Conservation (phyloP, 2,329 filamentous ascomycete species). For the Apiospora aurea region DNA sequence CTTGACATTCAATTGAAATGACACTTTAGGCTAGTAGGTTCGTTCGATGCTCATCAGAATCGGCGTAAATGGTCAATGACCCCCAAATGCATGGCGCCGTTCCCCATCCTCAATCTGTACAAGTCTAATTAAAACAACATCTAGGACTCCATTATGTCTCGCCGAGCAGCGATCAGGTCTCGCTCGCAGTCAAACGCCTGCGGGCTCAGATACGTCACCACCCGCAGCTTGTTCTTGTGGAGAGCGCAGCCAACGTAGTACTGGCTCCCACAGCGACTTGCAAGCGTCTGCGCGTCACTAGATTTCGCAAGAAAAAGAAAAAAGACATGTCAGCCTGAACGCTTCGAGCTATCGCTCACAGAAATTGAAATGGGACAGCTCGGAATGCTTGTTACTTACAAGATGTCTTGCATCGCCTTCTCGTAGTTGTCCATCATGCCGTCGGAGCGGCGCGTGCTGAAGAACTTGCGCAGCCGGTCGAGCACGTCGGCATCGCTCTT, state of each 20-base stretch:
- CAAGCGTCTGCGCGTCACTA: background rate
- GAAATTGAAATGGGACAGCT: too few relatives aligned
- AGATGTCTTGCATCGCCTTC: conserved; percentile 14
- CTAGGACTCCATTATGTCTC: background rate
- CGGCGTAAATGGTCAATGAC: background rate
- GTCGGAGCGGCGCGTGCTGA: conserved; percentile 20
- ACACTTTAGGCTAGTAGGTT: background rate
- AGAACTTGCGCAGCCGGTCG: conserved; percentile 16
- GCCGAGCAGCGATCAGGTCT: background rate
- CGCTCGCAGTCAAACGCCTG: conserved; percentile 23
- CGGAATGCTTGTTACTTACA: background rate
- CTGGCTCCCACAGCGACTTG: conserved; percentile 20
- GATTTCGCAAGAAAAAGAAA: too few relatives aligned
- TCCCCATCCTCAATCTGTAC: background rate
- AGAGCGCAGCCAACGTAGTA: conserved; percentile 25
- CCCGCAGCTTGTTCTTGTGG: conserved; percentile 20
- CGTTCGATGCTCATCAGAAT: background rate
- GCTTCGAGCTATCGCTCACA: background rate
- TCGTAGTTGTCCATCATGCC: conserved; percentile 22
- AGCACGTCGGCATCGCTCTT: conserved; percentile 25
- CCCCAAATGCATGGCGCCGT: background rate
- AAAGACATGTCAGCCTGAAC: background rate
- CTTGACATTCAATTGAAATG: background rate
- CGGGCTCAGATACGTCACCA: conserved; percentile 16
- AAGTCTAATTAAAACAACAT: background rate